Evolutionary conservation across 495 filamentous ascomycete genomes (phyloP).

Genomic region (Penicillium pulvis): DNA sequence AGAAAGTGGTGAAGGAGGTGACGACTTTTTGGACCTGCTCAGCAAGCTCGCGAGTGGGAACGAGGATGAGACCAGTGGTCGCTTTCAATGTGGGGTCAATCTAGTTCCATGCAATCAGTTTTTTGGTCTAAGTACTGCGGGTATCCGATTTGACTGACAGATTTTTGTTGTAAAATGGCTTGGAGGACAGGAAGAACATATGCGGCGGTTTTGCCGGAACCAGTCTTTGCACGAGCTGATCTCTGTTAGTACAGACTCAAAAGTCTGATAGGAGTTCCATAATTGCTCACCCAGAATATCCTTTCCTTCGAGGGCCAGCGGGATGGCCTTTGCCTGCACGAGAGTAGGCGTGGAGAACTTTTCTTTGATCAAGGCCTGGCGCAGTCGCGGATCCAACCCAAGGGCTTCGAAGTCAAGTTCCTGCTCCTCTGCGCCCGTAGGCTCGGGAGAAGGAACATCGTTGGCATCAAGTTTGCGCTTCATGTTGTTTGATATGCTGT

Average conservation of each 20-base stretch:
- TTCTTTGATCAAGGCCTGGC: conserved; percentile 82
- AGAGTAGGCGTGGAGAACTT: conserved; percentile 81
- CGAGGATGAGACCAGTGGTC: conserved; percentile 77
- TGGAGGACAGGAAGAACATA: conserved; percentile 91
- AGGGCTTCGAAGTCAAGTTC: conserved; percentile 52
- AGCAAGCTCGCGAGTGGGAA: conserved; percentile 91
- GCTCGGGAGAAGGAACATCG: conserved; percentile 53
- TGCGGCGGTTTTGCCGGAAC: conserved; percentile 95
- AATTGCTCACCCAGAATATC: conserved; percentile 75
- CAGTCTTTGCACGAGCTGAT: conserved; percentile 81
- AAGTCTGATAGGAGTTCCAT: background rate
- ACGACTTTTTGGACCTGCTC: conserved; percentile 81
- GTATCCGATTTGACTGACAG: conserved; percentile 46
- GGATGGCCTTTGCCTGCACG: conserved; percentile 86
- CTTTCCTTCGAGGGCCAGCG: conserved; percentile 83
- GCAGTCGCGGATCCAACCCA: conserved; percentile 78
- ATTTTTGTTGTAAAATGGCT: conserved; percentile 74
- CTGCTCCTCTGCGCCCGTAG: conserved; percentile 26
- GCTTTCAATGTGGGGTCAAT: conserved; percentile 44
- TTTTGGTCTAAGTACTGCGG: background rate
- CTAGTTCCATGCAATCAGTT: conserved; percentile 19
- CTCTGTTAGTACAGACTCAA: conserved; percentile 25
- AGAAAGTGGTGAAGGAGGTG: conserved; percentile 73
- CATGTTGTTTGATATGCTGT: conserved; percentile 47
- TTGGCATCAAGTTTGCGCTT: conserved; percentile 67